phyloP scores from a whole-genome alignment of 345 rosid species.

The Capsella bursapastoris region DNA sequence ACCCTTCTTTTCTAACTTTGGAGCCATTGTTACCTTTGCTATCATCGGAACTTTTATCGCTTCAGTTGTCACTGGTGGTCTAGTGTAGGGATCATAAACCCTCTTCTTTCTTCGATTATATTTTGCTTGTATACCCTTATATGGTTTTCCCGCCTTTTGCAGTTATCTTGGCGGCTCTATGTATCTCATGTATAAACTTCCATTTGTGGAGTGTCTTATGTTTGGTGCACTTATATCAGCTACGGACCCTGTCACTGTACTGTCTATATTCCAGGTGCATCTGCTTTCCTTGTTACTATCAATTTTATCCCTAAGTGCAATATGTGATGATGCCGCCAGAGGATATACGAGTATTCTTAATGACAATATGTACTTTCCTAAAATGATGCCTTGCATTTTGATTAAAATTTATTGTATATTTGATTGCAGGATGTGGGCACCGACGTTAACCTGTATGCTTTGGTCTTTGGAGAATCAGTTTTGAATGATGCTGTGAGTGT shows the following conservation, averaged over 20 bases:
- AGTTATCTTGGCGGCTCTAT: constrained; percentile 86
- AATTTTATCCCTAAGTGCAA: constrained; percentile 17
- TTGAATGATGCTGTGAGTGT: constrained; percentile 83
- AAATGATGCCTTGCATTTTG: not conserved
- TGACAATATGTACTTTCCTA: not conserved
- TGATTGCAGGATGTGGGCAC: constrained; percentile 82
- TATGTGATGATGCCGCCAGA: not conserved
- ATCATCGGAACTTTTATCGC: constrained; percentile 82
- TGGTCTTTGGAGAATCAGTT: constrained; percentile 98
- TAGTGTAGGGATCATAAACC: constrained; percentile 64
- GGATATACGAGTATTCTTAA: not conserved
- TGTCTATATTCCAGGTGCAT: constrained; percentile 93
- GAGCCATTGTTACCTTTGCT: constrained; percentile 94
- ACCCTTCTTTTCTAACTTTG: constrained; percentile 94
- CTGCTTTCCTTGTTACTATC: constrained; percentile 23
- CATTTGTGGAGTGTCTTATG: constrained; percentile 92
- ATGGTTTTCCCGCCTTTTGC: constrained; percentile 29
- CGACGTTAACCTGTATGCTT: constrained; percentile 83
- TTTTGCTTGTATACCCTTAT: constrained; percentile 17
- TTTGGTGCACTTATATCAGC: constrained; percentile 98
- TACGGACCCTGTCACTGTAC: constrained; percentile 94
- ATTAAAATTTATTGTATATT: constrained; percentile 14
- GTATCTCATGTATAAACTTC: constrained; percentile 84
- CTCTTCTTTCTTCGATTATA: not conserved
- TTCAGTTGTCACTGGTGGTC: constrained; percentile 75